Conservation (phyloP, 805 yeast genomes). For the Kuraishia capsulata region DNA sequence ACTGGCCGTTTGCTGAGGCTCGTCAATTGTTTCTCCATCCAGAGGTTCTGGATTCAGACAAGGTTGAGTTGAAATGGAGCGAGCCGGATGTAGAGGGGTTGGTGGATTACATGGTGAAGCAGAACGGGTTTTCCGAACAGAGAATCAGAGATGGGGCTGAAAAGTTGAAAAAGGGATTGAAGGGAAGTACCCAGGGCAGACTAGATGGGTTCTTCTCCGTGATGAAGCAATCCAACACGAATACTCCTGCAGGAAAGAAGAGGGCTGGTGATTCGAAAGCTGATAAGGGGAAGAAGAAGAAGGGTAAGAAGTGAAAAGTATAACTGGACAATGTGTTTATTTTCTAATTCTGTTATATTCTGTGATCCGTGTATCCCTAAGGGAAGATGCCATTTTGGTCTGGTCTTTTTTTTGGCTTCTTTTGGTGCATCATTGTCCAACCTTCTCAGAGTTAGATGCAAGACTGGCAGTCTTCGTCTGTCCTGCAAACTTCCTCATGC, state of each 20-base stretch:
- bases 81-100: constrained; percentile 85
- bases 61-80: constrained; percentile 70
- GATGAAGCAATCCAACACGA: constrained; percentile 12
- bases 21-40: constrained; percentile 77
- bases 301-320: constrained; percentile 8
- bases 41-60: constrained; percentile 55
- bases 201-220: constrained; percentile 87
- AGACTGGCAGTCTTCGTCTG: background rate
- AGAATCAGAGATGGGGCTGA: constrained; percentile 83
- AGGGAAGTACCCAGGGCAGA: constrained; percentile 83
- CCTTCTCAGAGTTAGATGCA: background rate
- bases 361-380: too few relatives aligned
- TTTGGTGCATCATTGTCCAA: background rate
- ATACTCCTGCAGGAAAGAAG: constrained; percentile 33
- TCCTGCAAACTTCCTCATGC: constrained; percentile 23
- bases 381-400: too few relatives aligned
- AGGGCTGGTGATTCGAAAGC: constrained; percentile 22
- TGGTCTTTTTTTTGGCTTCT: background rate
- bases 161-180: constrained; percentile 74
- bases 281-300: constrained; percentile 18
- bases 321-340: background rate
- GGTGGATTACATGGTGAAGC: constrained; percentile 70
- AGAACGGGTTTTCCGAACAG: constrained; percentile 90
- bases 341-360: too few relatives aligned
- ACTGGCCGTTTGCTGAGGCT: constrained; percentile 90